These are phyloP conservation scores for Phytophthora macrochlamydospora DNA, from an alignment of 352 stramenopile species.

Conservation along the genomic window DNA sequence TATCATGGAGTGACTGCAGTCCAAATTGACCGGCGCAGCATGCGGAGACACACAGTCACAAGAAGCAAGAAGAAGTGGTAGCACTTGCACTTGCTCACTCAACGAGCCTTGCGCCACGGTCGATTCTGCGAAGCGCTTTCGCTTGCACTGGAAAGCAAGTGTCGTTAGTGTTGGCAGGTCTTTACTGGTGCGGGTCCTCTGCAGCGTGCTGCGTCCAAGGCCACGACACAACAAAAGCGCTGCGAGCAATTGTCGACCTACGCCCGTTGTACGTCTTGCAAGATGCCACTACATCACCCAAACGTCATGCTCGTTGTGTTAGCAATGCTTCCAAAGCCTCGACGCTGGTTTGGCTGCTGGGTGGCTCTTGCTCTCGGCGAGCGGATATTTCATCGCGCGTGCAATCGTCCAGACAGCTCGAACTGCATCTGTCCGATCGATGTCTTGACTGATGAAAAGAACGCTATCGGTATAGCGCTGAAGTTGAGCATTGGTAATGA, in stretches of 20 bases:
- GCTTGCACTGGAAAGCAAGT: too few relatives aligned
- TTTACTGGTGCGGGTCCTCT: too few relatives aligned
- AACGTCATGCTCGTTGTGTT: background rate
- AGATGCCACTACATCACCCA: background rate
- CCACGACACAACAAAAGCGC: too few relatives aligned
- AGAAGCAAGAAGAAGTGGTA: too few relatives aligned
- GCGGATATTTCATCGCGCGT: background rate
- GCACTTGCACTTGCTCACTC: too few relatives aligned
- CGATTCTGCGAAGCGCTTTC: too few relatives aligned
- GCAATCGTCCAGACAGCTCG: background rate
- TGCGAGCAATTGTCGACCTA: background rate
- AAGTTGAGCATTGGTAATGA: slow-evolving; percentile 17
- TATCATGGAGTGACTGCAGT: slow-evolving; percentile 14
- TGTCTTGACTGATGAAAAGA: background rate
- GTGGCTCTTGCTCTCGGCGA: background rate
- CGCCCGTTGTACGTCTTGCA: background rate
- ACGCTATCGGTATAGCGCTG: background rate
- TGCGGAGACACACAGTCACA: background rate
- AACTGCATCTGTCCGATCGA: background rate
- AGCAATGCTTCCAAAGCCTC: background rate
- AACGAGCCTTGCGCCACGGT: too few relatives aligned
- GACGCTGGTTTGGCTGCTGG: background rate
- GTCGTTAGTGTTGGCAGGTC: too few relatives aligned
- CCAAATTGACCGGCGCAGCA: background rate
- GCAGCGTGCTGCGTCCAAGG: too few relatives aligned